A percentile compares a stretch with the other conserved stretches of the same genome.
Evolutionary conservation across 179 eudicot genomes (phyloP).

Genomic region (Amaranthus tricolor): DNA sequence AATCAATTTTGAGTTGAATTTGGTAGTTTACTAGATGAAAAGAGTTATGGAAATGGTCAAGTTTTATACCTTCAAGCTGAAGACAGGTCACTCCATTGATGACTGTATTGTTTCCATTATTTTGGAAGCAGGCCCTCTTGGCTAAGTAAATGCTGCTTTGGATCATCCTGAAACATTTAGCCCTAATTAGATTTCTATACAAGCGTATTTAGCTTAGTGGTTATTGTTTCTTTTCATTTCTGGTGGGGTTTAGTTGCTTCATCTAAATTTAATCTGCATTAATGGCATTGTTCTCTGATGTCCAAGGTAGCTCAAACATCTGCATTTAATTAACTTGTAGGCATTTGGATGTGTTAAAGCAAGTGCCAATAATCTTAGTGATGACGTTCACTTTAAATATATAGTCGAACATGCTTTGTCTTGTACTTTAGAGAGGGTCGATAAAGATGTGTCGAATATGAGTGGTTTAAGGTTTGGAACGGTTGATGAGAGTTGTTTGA

Average conservation of each 20-base stretch:
- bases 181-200: not conserved
- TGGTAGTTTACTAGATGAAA: not conserved
- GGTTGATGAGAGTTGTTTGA: too few species aligned
- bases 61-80: constrained; percentile 8
- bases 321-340: not conserved
- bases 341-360: not conserved
- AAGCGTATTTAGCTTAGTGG: not conserved
- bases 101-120: too few species aligned
- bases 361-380: too few species aligned
- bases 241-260: not conserved
- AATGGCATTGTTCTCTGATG: not conserved
- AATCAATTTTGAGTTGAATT: not conserved
- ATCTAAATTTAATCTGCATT: not conserved
- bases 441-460: too few species aligned
- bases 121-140: constrained; percentile 5
- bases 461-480: too few species aligned
- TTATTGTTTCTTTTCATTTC: not conserved
- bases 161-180: not conserved
- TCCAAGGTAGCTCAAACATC: not conserved
- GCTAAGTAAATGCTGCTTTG: not conserved
- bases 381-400: too few species aligned
- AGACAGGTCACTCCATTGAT: not conserved
- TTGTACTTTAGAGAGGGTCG: too few species aligned
- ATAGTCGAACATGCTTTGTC: too few species aligned
- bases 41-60: not conserved